Evolutionary conservation across 768 basidiomycete genomes (phyloP).

Genomic region (Leucogyrophana mollusca): DNA sequence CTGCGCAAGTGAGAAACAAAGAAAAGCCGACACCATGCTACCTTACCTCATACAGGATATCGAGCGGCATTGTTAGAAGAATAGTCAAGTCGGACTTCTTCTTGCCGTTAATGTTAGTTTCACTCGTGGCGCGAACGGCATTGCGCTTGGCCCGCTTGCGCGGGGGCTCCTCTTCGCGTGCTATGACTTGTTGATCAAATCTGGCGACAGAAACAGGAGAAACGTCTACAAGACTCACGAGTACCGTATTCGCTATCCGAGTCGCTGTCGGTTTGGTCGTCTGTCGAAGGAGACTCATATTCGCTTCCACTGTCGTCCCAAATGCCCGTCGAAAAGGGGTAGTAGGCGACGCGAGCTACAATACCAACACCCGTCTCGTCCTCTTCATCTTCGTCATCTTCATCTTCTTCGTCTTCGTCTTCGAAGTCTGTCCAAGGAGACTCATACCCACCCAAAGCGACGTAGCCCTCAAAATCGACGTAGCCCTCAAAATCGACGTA

Average conservation of each 20-base stretch:
- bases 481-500: too few relatives aligned
- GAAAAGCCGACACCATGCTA: not conserved
- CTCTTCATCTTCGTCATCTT: too few relatives aligned
- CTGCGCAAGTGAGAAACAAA: constrained; percentile 11
- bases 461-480: too few relatives aligned
- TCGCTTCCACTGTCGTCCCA: not conserved
- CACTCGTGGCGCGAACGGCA: not conserved
- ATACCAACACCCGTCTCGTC: too few relatives aligned
- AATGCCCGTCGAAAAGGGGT: constrained; percentile 1
- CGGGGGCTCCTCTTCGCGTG: not conserved
- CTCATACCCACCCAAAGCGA: too few relatives aligned
- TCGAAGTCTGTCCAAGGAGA: too few relatives aligned
- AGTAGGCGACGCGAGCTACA: too few relatives aligned
- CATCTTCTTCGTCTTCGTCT: too few relatives aligned
- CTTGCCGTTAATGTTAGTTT: not conserved
- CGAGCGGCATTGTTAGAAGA: constrained; percentile 20
- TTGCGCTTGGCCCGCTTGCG: not conserved
- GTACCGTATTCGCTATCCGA: too few relatives aligned
- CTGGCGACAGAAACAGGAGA: not conserved
- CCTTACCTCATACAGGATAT: constrained; percentile 27
- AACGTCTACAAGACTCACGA: not conserved
- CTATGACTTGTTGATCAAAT: not conserved
- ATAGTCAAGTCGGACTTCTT: constrained; percentile 10
- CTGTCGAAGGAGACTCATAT: not conserved
- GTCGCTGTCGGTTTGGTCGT: constrained; percentile 1